A percentile compares a stretch with the other conserved stretches of the same genome.
phyloP scores from a whole-genome alignment of 2,329 filamentous ascomycete species.

The Pseudogymnoascus sp. region DNA sequence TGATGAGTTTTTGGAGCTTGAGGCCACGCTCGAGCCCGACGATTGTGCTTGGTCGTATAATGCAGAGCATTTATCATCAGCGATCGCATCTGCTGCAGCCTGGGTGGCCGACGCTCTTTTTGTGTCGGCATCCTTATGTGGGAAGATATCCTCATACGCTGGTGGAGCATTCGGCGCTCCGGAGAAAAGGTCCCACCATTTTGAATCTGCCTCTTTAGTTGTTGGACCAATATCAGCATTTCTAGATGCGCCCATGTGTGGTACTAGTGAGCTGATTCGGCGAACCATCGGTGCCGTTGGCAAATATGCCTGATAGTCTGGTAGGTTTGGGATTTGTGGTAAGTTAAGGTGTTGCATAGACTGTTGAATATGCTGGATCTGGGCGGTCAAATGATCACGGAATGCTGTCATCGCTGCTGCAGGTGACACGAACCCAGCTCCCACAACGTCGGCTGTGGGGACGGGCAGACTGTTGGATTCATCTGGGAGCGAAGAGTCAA shows the following conservation, averaged over 20 bases:
- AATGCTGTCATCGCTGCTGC: conserved; percentile 59
- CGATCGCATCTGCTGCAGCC: conserved; percentile 50
- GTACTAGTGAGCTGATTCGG: conserved; percentile 64
- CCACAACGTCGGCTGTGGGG: conserved; percentile 12
- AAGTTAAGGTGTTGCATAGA: conserved; percentile 54
- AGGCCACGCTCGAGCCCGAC: conserved; percentile 21
- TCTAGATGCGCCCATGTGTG: conserved; percentile 49
- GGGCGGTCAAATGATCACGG: conserved; percentile 64
- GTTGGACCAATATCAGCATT: conserved; percentile 25
- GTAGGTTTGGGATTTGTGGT: conserved; percentile 54
- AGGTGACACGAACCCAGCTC: conserved; percentile 38
- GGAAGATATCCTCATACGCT: conserved; percentile 73
- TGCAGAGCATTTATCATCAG: conserved; percentile 48
- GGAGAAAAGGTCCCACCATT: conserved; percentile 63
- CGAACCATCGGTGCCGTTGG: conserved; percentile 55
- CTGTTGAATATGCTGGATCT: conserved; percentile 71
- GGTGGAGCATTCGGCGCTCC: conserved; percentile 52
- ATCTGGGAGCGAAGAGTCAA: background rate
- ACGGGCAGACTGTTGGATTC: conserved; percentile 17
- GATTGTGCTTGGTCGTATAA: conserved; percentile 40
- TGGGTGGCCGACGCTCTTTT: conserved; percentile 52
- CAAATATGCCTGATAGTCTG: conserved; percentile 64
- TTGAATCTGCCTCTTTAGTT: conserved; percentile 41
- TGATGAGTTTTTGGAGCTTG: conserved; percentile 33
- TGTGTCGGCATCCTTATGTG: conserved; percentile 41